These are phyloP conservation scores for Platanus orientalis DNA, from an alignment of 164 flowering plant species.

Conservation along the genomic window DNA sequence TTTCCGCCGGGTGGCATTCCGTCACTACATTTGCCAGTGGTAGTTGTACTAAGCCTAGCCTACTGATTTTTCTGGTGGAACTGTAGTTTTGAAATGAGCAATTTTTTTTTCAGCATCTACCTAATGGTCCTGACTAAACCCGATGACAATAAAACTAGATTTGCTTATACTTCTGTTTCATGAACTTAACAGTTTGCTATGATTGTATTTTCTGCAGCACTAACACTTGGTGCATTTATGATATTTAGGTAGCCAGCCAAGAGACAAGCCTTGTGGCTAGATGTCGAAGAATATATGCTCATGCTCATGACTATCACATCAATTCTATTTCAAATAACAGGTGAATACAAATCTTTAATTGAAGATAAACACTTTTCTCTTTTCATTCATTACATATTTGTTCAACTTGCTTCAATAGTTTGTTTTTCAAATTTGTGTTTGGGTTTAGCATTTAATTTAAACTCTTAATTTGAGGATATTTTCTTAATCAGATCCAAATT, in stretches of 20 bases:
- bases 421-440: no score
- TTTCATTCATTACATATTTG: neutral
- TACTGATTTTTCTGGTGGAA: conserved; percentile 1
- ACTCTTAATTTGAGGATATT: no score
- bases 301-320: conserved; percentile 99
- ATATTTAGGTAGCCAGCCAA: conserved; percentile 67
- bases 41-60: conserved; percentile 55
- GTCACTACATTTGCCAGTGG: conserved; percentile 89
- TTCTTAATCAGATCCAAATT: no score
- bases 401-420: no score
- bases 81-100: neutral
- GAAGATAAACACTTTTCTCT: neutral
- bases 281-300: conserved; percentile 97
- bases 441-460: no score
- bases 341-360: conserved; percentile 23
- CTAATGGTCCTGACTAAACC: neutral
- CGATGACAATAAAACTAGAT: neutral
- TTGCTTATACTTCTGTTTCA: neutral
- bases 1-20: conserved; percentile 80
- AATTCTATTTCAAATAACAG: conserved; percentile 98
- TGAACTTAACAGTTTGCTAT: neutral
- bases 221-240: conserved; percentile 8
- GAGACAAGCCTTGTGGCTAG: conserved; percentile 83
- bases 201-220: neutral
- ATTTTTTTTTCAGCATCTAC: neutral